Evolutionary conservation across 2,329 filamentous ascomycete species (phyloP).

Genomic region (Pseudonectria foliicola): DNA sequence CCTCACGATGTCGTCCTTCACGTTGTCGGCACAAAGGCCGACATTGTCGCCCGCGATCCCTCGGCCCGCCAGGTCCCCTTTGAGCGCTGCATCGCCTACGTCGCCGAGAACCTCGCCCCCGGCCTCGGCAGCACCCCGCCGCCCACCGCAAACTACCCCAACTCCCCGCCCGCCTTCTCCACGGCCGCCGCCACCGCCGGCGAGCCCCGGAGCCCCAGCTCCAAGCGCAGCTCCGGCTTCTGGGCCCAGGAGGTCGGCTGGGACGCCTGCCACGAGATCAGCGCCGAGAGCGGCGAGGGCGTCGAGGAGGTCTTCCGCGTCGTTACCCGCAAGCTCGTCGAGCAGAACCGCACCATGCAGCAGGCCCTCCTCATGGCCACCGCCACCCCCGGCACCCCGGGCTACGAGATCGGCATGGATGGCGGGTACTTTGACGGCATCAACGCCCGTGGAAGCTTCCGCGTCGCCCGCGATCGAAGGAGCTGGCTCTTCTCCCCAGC

Average conservation of each 20-base stretch:
- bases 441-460: slow-evolving; percentile 44
- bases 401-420: slow-evolving; percentile 37
- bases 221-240: slow-evolving; percentile 65
- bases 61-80: slow-evolving; percentile 77
- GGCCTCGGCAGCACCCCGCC: slow-evolving; percentile 60
- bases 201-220: slow-evolving; percentile 53
- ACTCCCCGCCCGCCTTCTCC: slow-evolving; percentile 9
- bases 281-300: slow-evolving; percentile 86
- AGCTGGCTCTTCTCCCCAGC: slow-evolving; percentile 53
- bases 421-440: slow-evolving; percentile 46
- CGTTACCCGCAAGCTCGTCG: slow-evolving; percentile 54
- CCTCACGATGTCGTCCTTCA: slow-evolving; percentile 76
- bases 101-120: slow-evolving; percentile 82
- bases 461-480: slow-evolving; percentile 49
- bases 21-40: slow-evolving; percentile 90
- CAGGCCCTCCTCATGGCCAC: slow-evolving; percentile 51
- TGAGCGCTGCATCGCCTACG: slow-evolving; percentile 91
- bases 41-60: slow-evolving; percentile 82
- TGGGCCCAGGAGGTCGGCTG: slow-evolving; percentile 92
- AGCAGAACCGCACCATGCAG: slow-evolving; percentile 58
- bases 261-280: slow-evolving; percentile 97
- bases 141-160: slow-evolving; percentile 46
- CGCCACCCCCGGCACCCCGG: slow-evolving; percentile 42
- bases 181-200: slow-evolving; percentile 23
- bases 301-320: slow-evolving; percentile 92